Evolutionary conservation across 1,284 basidiomycete species (phyloP).

Genomic region (Puccinia coronata): DNA sequence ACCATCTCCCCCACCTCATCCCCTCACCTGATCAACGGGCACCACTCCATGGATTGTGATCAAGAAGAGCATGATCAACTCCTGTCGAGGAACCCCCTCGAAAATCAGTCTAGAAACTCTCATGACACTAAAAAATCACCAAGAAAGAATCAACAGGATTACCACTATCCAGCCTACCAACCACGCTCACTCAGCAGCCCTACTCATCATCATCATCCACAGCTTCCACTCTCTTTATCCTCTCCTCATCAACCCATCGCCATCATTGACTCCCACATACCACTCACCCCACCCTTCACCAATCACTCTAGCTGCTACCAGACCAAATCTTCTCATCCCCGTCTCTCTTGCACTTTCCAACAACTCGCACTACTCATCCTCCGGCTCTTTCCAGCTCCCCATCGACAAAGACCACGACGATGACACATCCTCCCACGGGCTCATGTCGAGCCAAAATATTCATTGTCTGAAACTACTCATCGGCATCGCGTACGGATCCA

Average conservation of each 20-base stretch:
- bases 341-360: neutral
- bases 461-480: constrained; percentile 67
- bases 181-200: constrained; percentile 3
- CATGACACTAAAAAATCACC: neutral
- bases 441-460: neutral
- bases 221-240: constrained; percentile 1
- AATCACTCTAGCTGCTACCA: neutral
- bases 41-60: too few relatives aligned
- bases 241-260: constrained; percentile 24
- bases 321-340: neutral
- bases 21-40: too few relatives aligned
- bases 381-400: constrained; percentile 50
- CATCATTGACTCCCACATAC: constrained; percentile 12
- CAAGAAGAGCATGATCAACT: too few relatives aligned
- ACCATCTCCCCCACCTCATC: constrained; percentile 3
- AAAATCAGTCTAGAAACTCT: neutral
- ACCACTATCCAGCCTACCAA: constrained; percentile 21
- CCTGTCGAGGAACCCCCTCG: too few relatives aligned
- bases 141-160: neutral
- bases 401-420: constrained; percentile 44
- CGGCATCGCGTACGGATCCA: constrained; percentile 83
- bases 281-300: constrained; percentile 1
- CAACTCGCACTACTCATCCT: constrained; percentile 59
- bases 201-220: constrained; percentile 6
- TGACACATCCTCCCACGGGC: constrained; percentile 51